Conservation (phyloP, 768 basidiomycete species). For the Boletus rufocinnamomeus region DNA sequence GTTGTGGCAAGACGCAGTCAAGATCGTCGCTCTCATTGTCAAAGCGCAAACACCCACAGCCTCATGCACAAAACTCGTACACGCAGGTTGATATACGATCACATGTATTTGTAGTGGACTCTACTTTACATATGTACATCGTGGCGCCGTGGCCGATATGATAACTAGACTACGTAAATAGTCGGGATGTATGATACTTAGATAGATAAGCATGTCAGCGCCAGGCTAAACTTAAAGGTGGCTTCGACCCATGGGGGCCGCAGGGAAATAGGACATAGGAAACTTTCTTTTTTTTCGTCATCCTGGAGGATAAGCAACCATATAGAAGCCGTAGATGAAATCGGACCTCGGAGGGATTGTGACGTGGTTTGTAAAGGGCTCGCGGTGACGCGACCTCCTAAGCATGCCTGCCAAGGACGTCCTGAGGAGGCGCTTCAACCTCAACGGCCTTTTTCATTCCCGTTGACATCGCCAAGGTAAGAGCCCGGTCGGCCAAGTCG, state of each 20-base stretch:
- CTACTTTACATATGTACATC: slow-evolving; percentile 25
- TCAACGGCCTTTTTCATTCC: slow-evolving; percentile 32
- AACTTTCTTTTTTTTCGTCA: slow-evolving; percentile 16
- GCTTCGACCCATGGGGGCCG: slow-evolving; percentile 11
- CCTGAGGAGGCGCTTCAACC: slow-evolving; percentile 7
- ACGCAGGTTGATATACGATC: not conserved
- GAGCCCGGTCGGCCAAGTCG: slow-evolving; percentile 23
- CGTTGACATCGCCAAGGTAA: slow-evolving; percentile 31
- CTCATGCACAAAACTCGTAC: not conserved
- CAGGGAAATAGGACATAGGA: slow-evolving; percentile 15
- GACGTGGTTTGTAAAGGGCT: slow-evolving; percentile 11
- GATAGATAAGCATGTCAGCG: slow-evolving; percentile 27
- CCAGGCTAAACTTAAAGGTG: slow-evolving; percentile 19
- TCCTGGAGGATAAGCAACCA: not conserved
- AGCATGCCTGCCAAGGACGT: slow-evolving; percentile 12
- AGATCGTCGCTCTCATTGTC: slow-evolving; percentile 18
- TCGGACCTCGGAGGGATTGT: slow-evolving; percentile 9
- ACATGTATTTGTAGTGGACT: slow-evolving; percentile 5
- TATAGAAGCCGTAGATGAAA: slow-evolving; percentile 8
- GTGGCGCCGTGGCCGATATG: slow-evolving; percentile 1
- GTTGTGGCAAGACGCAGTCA: slow-evolving; percentile 15
- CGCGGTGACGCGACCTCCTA: slow-evolving; percentile 4
- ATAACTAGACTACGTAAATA: slow-evolving; percentile 15
- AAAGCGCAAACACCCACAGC: slow-evolving; percentile 2
- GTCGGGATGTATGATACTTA: slow-evolving; percentile 19